These are phyloP conservation scores for Erysiphe neolycopersici DNA, from an alignment of 2,329 filamentous ascomycete genomes.

Conservation along the genomic window DNA sequence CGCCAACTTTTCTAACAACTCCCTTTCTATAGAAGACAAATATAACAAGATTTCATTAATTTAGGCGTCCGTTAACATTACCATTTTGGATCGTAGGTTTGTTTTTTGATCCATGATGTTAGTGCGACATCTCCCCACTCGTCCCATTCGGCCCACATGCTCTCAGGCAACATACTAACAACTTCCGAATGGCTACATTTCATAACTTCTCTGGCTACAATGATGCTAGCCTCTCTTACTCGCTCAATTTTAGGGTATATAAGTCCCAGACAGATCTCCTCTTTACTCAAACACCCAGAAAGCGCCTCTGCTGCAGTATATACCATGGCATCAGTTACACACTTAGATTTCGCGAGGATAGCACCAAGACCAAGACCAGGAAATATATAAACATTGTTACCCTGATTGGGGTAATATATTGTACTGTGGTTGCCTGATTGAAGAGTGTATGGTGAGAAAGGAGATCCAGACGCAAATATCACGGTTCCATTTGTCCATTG, in stretches of 20 bases:
- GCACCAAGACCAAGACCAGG: slow-evolving; percentile 83
- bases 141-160: no score
- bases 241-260: neutral
- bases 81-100: no score
- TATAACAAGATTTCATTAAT: no score
- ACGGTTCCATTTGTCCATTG: slow-evolving; percentile 72
- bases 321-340: slow-evolving; percentile 85
- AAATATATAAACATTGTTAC: slow-evolving; percentile 84
- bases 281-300: slow-evolving; percentile 46
- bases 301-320: slow-evolving; percentile 76
- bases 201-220: no score
- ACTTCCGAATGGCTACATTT: no score
- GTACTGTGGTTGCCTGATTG: slow-evolving; percentile 32
- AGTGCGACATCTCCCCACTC: no score
- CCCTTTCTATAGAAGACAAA: no score
- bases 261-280: slow-evolving; percentile 49
- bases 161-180: no score
- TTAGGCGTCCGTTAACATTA: no score
- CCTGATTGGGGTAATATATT: slow-evolving; percentile 56
- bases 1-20: no score
- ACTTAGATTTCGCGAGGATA: slow-evolving; percentile 68
- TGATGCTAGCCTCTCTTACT: no score
- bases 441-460: slow-evolving; percentile 49
- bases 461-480: slow-evolving; percentile 86
- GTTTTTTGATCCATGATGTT: no score